Evolutionary conservation across 768 basidiomycete species (phyloP), one percentile per base, ranked within the genome.

Genomic region (Lenzites betulinus): DNA sequence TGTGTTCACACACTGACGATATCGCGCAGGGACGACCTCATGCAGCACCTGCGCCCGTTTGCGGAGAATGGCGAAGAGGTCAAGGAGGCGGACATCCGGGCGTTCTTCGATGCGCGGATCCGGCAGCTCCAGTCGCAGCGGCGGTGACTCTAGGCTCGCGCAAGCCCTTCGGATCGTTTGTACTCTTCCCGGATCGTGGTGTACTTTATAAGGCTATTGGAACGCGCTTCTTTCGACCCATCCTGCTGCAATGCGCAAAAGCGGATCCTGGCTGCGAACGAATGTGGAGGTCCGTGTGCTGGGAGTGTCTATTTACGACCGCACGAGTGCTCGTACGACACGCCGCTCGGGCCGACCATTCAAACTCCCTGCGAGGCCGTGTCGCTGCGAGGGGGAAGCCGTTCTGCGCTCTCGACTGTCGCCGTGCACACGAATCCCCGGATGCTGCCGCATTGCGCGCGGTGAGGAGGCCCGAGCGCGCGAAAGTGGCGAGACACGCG

Each of bases 61-160:
- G 92, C 92, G 3, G 82, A 88, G 66, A 79, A 87, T 68, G 90
- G 88, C 20, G 88, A 86, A 66, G 78, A 88, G 11, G 91, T 93
- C 15, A 81, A 82, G 47, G 90, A 89, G 70, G 75, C 80, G 47
- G 92, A 92, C 70, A 86, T 93, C 51, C 39, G 63, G 42, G 60
- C 55, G n/a, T 64, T 66, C 51, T 64, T 66, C 49, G 63, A 66
- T 43, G 52, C 52, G 2, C 61, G 61, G 41, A 63, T 63, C 26
- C 59, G 55, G 35, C 55, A 60, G n/a, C 20, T 54, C 35, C 25
- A 43, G 26, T 52, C 59, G 35, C 53, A 44, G 47, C 63, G 63
- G 20, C 54, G 41, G 25, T 59, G 44, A 22, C 20, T 35, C 26
- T 2, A 18, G 23, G 13, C 2, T 51, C 42, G n/a, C 30, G 30